phyloP scores from a whole-genome alignment of 2,329 filamentous ascomycete genomes.

The Penicillium polonicum region DNA sequence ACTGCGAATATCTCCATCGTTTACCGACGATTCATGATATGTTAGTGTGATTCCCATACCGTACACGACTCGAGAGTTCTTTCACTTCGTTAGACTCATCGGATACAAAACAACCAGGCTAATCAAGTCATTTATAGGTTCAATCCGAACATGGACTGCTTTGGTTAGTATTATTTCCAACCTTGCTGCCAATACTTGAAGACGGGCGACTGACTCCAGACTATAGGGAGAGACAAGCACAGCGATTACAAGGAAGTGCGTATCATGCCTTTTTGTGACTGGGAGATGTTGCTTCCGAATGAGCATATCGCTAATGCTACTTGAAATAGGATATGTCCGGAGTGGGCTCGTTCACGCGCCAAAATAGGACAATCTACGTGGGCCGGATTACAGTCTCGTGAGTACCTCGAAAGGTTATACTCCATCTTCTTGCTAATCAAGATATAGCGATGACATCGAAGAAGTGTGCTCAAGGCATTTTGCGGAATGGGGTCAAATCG shows the following conservation, averaged over 20 bases:
- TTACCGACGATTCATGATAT: conserved; percentile 77
- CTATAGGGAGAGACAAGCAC: conserved; percentile 19
- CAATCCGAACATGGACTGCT: conserved; percentile 92
- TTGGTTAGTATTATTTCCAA: conserved; percentile 81
- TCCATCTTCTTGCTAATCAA: neutral
- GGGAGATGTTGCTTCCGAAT: neutral
- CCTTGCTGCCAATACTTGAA: too few species aligned
- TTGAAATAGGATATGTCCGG: conserved; percentile 69
- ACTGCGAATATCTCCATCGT: conserved; percentile 92
- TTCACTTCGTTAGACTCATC: neutral
- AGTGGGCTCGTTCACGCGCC: conserved; percentile 83
- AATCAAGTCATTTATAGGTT: conserved; percentile 47
- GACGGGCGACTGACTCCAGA: neutral
- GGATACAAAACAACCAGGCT: neutral
- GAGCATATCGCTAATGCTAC: neutral
- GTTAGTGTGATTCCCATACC: conserved; percentile 40
- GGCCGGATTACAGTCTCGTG: conserved; percentile 58
- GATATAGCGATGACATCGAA: conserved; percentile 77
- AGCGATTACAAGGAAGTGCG: conserved; percentile 22
- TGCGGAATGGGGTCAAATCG: conserved; percentile 92
- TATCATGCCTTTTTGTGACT: neutral
- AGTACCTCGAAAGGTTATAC: neutral
- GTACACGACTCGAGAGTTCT: neutral
- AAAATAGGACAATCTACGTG: conserved; percentile 91
- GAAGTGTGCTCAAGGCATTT: conserved; percentile 94